Conservation (phyloP, 2,329 filamentous ascomycete genomes). For the Trichophyton verrucosum region DNA sequence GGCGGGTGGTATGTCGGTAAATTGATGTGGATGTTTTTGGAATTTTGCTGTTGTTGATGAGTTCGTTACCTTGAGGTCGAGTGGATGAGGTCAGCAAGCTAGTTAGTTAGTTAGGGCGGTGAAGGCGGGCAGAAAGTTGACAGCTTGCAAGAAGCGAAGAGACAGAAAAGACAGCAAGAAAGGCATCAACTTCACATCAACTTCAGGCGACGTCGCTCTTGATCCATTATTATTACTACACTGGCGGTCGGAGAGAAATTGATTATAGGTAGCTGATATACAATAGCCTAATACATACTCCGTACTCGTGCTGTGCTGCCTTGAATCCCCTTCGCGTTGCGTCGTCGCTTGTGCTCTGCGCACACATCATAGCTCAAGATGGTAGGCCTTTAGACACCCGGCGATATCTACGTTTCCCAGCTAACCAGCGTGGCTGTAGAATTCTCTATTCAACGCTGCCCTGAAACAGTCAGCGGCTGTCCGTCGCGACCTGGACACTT, state of each 20-base stretch:
- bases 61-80: neutral
- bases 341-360: neutral
- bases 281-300: no score
- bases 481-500: conserved; percentile 60
- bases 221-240: no score
- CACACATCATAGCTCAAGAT: neutral
- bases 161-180: neutral
- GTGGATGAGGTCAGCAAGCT: neutral
- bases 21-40: neutral
- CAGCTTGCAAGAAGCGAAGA: neutral
- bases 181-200: neutral
- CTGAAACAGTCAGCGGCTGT: conserved; percentile 73
- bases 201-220: neutral
- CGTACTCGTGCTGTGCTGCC: neutral
- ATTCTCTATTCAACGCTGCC: conserved; percentile 73
- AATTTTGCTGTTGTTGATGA: neutral
- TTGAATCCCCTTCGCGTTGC: neutral
- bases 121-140: neutral
- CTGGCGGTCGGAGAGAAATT: no score
- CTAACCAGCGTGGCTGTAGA: conserved; percentile 38
- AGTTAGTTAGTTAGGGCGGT: neutral
- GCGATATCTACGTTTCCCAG: neutral
- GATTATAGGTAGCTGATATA: no score
- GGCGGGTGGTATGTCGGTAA: no score
- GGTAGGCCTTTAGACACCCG: neutral